These are phyloP conservation scores for Rhododendron ovatum DNA, from an alignment of 148 eudicot species.

Conservation along the genomic window DNA sequence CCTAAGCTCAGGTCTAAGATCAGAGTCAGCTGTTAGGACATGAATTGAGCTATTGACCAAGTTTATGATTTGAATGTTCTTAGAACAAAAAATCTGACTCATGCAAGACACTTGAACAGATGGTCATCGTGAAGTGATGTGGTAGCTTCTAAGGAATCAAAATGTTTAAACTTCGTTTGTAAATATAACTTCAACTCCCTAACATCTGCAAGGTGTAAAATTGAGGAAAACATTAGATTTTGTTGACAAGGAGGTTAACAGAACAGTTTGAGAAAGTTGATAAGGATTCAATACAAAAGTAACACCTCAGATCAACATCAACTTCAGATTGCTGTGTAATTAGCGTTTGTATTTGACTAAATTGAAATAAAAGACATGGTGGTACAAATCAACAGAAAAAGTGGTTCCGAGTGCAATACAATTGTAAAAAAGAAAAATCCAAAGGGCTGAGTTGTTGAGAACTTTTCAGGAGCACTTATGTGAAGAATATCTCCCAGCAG, in stretches of 20 bases:
- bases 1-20: background rate
- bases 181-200: background rate
- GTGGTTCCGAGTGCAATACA: background rate
- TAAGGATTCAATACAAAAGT: background rate
- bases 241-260: background rate
- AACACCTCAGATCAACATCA: conserved; percentile 1
- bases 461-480: background rate
- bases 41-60: background rate
- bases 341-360: background rate
- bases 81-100: background rate
- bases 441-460: background rate
- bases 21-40: background rate
- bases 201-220: background rate
- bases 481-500: background rate
- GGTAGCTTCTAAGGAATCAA: background rate
- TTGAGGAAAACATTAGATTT: background rate
- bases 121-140: background rate
- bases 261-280: background rate
- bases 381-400: background rate
- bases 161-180: background rate
- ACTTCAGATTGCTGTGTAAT: background rate
- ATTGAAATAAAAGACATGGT: background rate
- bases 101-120: background rate
- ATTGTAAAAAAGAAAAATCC: background rate
- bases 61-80: background rate